A percentile compares a stretch with the other conserved stretches of the same genome.
phyloP scores from a whole-genome alignment of 2,329 filamentous ascomycete species.

The Metarhizium humberi region DNA sequence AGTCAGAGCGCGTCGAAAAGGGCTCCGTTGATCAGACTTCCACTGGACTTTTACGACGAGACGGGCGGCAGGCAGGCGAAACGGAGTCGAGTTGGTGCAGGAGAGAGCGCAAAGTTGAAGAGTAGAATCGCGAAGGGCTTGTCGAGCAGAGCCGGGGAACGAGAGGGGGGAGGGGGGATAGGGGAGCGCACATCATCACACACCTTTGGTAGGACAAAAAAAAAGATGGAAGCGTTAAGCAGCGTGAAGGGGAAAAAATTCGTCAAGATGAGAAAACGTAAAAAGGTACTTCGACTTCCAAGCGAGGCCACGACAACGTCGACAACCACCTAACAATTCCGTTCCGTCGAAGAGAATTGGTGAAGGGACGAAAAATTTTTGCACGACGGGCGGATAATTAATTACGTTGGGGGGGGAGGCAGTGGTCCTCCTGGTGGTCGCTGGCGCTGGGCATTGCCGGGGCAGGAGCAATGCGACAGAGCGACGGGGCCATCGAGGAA shows the following conservation, averaged over 20 bases:
- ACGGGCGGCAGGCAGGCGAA: background rate
- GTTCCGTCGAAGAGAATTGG: slow-evolving; percentile 3
- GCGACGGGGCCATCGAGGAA: background rate
- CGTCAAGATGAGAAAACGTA: background rate
- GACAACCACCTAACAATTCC: slow-evolving; percentile 7
- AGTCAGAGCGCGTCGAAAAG: background rate
- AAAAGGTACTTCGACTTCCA: slow-evolving; percentile 2
- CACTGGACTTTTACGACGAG: background rate
- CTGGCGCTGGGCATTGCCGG: background rate
- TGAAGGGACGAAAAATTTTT: slow-evolving; percentile 4
- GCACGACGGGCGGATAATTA: background rate
- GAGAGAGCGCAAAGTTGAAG: background rate
- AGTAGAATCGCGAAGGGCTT: slow-evolving; percentile 3
- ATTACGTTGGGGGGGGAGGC: background rate
- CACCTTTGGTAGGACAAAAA: slow-evolving; percentile 2
- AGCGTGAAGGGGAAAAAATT: background rate
- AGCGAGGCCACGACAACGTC: slow-evolving; percentile 7
- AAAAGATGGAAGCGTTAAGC: background rate
- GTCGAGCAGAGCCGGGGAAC: background rate
- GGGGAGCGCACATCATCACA: background rate
- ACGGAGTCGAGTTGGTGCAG: background rate
- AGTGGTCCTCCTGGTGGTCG: background rate
- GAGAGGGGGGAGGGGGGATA: background rate
- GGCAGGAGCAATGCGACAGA: background rate
- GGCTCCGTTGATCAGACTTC: background rate